Percentiles rank a stretch among this genome's conserved stretches.
Conservation (phyloP, 108 stramenopile species). For the Nitzschia sp. region DNA sequence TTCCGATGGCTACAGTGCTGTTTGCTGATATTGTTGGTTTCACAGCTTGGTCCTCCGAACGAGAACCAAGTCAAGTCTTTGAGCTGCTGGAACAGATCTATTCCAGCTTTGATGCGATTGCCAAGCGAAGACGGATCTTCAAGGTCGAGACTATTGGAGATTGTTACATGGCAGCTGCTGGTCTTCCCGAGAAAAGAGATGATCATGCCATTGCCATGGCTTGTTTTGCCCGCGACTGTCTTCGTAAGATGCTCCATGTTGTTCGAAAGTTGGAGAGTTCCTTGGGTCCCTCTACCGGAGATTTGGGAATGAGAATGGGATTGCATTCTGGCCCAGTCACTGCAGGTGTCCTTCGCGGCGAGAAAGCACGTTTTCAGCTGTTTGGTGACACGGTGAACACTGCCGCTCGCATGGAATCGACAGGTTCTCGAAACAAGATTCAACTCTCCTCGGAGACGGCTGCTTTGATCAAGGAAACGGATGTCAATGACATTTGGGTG, state of each 20-base stretch:
- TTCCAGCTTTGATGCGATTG: background rate
- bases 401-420: constrained; percentile 48
- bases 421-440: constrained; percentile 38
- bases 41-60: constrained; percentile 1
- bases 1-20: constrained; percentile 1
- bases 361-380: constrained; percentile 22
- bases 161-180: constrained; percentile 25
- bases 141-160: constrained; percentile 26
- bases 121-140: background rate
- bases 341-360: constrained; percentile 29
- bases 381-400: constrained; percentile 39
- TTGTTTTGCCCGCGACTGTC: constrained; percentile 20
- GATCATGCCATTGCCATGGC: constrained; percentile 23
- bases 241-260: background rate
- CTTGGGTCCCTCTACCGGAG: constrained; percentile 23
- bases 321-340: constrained; percentile 22
- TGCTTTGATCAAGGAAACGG: constrained; percentile 21
- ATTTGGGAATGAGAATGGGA: constrained; percentile 25
- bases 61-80: constrained; percentile 1
- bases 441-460: constrained; percentile 47
- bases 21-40: constrained; percentile 1
- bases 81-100: background rate
- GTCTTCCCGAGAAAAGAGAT: constrained; percentile 14
- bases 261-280: constrained; percentile 10
- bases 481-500: constrained; percentile 38